Evolutionary conservation across 495 filamentous ascomycete genomes (phyloP), one percentile per base, ranked within the genome.

Genomic region (Recurvomyces mirabilis): DNA sequence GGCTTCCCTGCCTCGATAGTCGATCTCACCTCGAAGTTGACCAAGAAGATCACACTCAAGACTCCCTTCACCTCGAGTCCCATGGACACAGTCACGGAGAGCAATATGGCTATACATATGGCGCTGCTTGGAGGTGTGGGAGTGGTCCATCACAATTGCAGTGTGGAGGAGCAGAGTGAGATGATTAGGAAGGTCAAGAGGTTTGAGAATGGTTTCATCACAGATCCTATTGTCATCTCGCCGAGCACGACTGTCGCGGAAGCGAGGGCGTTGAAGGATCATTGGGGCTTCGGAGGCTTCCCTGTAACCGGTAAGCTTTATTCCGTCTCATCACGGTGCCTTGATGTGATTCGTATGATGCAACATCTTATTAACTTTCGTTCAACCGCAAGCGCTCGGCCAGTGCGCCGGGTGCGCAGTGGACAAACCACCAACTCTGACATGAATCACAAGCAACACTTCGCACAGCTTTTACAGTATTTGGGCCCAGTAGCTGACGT

Each of bases 101-200:
- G 93, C 64, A 87, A 91, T 61, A 99, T 99, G 91, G 91, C 91
- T 39, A 95, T 99, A 55, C 84, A 94, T 69, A 94, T 99, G 82
- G 91, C 91, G 25, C 75, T 96, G 36, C 81, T 96, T 56, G 91
- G 91, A 63, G 91, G 91, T 59, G 72, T 99, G 24, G 91, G 91
- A 65, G 84, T 96, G 44, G 93, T 99, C 52, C 91, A 99, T 68
- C 93, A 99, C 75, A 99, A 99, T 72, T 99, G 91, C 71, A 87
- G 87, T 25, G 70, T 84, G 13, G 83, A 94, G 34, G 83, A 82
- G 48, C 91, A 99, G 69, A 91, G 93, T 32, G 88, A 95, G 69
- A 96, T 99, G 93, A 87, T 99, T 43, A 73, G 82, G 54, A 99
- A 99, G 70, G 91, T 99, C 30, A 99, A 99, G 81, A 74, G 88